phyloP scores from a whole-genome alignment of 345 rosid genomes.

The Adansonia digitata region DNA sequence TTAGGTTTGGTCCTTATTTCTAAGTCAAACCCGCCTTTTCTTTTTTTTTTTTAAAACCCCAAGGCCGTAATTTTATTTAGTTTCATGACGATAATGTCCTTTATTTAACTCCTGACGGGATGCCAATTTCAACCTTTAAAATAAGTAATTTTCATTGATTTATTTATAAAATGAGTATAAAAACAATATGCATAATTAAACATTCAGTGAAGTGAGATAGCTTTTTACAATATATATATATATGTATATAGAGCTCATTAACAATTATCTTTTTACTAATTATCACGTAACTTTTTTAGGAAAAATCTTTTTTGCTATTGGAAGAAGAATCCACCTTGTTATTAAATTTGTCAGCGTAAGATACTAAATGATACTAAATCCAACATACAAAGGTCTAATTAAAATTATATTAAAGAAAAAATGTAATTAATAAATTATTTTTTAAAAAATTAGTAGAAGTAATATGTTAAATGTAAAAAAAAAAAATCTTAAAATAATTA shows the following conservation, averaged over 20 bases:
- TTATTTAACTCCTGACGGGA: not conserved
- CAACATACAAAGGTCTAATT: too few relatives aligned
- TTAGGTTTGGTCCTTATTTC: conserved; percentile 18
- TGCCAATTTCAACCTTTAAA: not conserved
- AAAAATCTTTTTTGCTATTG: not conserved
- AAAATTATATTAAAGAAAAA: too few relatives aligned
- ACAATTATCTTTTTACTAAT: too few relatives aligned
- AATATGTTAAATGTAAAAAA: too few relatives aligned
- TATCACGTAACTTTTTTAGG: not conserved
- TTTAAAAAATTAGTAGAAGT: too few relatives aligned
- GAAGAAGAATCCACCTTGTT: not conserved
- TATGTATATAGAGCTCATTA: too few relatives aligned
- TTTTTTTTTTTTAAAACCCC: not conserved
- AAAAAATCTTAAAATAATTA: too few relatives aligned
- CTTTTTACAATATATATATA: too few relatives aligned
- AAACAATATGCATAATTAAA: not conserved
- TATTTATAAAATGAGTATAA: not conserved
- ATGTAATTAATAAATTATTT: too few relatives aligned
- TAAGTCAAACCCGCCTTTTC: conserved; percentile 17
- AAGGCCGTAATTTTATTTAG: not conserved
- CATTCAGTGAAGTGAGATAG: not conserved
- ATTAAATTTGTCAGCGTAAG: not conserved
- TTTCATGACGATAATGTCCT: conserved; percentile 9
- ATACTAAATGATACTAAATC: too few relatives aligned
- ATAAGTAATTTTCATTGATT: not conserved